Base-by-base conservation (phyloP, 495 filamentous ascomycete genomes). In the Xylaria acuta region DNA sequence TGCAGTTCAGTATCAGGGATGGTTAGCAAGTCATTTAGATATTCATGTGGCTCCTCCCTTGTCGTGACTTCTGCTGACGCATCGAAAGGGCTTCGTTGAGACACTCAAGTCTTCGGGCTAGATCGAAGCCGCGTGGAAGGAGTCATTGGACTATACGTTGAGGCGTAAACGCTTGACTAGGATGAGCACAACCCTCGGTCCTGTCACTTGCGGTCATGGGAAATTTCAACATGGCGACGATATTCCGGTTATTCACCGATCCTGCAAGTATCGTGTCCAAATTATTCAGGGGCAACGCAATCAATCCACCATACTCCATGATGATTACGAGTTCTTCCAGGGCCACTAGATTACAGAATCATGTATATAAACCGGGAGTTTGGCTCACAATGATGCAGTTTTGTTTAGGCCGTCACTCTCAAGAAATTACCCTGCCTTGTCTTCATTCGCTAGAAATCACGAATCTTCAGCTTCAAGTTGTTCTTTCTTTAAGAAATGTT, bases 51-150 rank as follows among this genome's bases (percentile, higher is more conserved):
- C 65, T 54, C 34, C n/a, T 54, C 49, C 43, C 27, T 14, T 56
- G 64, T 67, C 20, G 45, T 67, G 45, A 40, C 30, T 53, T 53
- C 8, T 38, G 30, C 64, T 64, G 32, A 67, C 45, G 45, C 25
- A 27, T 67, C 43, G 8, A 25, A 43, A 12, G 43, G 14, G 4
- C n/a, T 2, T 67, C 27, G 43, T 36, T 66, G 25, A 38, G 18
- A 40, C 34, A 2, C 2, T 53, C 43, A 38, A 67, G 64, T 27
- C 30, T 38, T 30, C 22, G 65, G 12, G 56, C 65, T 56, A 43
- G 49, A 41, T 56, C 49, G 49, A 67, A 56, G 65, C 47, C 65
- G 65, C 65, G 65, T 56, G 65, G 45, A 67, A 20, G 11, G 30
- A 22, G n/a, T 67, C 65, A 56, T 56, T 51, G 14, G 49, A 22